These are phyloP conservation scores for Sporopachydermia cereana DNA, from an alignment of 1,139 yeast species.

Conservation along the genomic window DNA sequence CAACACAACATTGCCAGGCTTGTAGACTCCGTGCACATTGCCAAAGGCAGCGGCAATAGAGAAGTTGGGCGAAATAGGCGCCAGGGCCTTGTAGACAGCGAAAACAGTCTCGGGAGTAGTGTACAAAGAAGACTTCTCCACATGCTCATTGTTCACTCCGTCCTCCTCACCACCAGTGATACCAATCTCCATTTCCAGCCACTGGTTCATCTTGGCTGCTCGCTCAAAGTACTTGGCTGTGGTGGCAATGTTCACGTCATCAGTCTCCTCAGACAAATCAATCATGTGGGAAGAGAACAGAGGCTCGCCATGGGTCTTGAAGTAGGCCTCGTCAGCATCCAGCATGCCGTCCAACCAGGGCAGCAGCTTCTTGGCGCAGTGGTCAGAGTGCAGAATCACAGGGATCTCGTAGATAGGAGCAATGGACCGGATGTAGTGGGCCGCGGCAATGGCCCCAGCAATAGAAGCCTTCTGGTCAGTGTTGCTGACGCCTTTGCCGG, in stretches of 20 bases:
- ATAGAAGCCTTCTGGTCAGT: conserved; percentile 88
- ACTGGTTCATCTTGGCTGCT: conserved; percentile 90
- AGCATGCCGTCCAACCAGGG: conserved; percentile 99
- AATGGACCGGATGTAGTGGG: conserved; percentile 91
- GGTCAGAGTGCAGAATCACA: conserved; percentile 95
- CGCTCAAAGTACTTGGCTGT: conserved; percentile 93
- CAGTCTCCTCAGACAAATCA: conserved; percentile 94
- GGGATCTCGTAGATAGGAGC: conserved; percentile 97
- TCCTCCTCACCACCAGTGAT: conserved; percentile 99
- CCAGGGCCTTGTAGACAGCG: conserved; percentile 78
- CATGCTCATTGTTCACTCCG: conserved; percentile 98
- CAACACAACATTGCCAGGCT: conserved; percentile 96
- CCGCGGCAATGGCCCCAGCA: conserved; percentile 95
- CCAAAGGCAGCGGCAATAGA: conserved; percentile 99
- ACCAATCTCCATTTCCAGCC: conserved; percentile 99
- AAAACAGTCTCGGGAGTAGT: conserved; percentile 94
- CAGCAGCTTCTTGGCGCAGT: conserved; percentile 95
- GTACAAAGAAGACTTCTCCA: conserved; percentile 77
- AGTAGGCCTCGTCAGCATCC: conserved; percentile 91
- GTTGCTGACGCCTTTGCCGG: conserved; percentile 98
- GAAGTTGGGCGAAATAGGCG: conserved; percentile 93
- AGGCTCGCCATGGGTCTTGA: conserved; percentile 78
- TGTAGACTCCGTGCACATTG: conserved; percentile 99
- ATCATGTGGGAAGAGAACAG: conserved; percentile 98
- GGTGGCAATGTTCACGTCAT: conserved; percentile 88